Percentiles rank a stretch among this genome's conserved stretches.
These are phyloP conservation scores for Colletotrichum musicola DNA, from an alignment of 2,329 filamentous ascomycete genomes.

Conservation along the genomic window DNA sequence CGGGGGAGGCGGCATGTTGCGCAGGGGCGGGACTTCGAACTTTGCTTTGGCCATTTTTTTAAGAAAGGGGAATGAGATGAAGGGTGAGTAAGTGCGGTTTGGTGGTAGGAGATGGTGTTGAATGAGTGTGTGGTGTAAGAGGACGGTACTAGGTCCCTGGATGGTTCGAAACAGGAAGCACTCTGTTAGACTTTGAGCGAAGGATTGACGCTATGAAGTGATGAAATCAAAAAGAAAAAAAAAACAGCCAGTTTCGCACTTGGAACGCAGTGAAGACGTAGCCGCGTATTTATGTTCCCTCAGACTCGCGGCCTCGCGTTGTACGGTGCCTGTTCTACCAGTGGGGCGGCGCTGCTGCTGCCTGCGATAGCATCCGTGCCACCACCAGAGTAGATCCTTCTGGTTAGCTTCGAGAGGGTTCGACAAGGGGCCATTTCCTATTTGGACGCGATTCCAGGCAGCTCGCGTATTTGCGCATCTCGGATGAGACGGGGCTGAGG, in stretches of 20 bases:
- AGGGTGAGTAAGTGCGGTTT: neutral
- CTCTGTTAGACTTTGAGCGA: no score
- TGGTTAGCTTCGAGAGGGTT: constrained; percentile 27
- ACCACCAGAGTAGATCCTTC: constrained; percentile 1
- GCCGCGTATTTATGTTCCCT: constrained; percentile 6
- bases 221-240: no score
- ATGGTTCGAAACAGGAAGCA: no score
- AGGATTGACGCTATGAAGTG: no score
- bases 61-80: neutral
- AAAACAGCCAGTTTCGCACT: no score
- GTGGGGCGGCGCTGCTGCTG: constrained; percentile 12
- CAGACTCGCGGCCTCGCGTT: no score
- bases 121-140: neutral
- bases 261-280: neutral
- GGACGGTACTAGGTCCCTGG: no score
- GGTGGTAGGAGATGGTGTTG: neutral
- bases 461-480: no score
- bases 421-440: constrained; percentile 3
- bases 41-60: neutral
- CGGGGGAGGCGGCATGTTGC: neutral
- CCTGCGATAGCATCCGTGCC: neutral
- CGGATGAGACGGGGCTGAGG: no score
- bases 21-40: neutral
- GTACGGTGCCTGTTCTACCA: neutral
- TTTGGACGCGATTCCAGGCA: neutral